phyloP scores from a whole-genome alignment of 495 filamentous ascomycete species.

The Aspergillus avenaceus region DNA sequence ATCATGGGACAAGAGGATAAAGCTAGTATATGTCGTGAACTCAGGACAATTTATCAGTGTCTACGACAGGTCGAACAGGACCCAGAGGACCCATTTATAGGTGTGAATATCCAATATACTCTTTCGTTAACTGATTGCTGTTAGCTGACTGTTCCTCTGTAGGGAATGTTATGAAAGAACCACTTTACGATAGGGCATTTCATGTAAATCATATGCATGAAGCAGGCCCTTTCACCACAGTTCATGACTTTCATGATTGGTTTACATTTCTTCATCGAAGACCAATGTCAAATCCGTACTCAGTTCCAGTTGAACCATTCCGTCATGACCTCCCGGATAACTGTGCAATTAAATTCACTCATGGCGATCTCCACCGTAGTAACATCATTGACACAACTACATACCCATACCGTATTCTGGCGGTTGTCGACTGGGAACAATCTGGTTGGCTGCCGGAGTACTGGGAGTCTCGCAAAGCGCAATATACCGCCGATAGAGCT shows the following conservation, averaged over 20 bases:
- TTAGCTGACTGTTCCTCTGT: constrained; percentile 5
- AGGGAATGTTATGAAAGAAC: constrained; percentile 18
- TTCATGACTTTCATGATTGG: constrained; percentile 25
- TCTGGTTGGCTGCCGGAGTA: constrained; percentile 45
- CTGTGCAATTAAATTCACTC: constrained; percentile 41
- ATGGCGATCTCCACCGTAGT: constrained; percentile 40
- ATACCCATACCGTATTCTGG: constrained; percentile 26
- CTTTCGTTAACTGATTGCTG: constrained; percentile 1
- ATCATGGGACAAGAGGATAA: constrained; percentile 8
- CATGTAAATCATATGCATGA: constrained; percentile 19
- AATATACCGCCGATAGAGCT: constrained; percentile 16
- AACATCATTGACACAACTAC: constrained; percentile 39
- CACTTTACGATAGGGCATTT: constrained; percentile 24
- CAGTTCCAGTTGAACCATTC: constrained; percentile 25
- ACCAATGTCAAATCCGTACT: constrained; percentile 25
- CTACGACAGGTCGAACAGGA: constrained; percentile 29
- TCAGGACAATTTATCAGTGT: constrained; percentile 17
- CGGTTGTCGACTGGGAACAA: constrained; percentile 46
- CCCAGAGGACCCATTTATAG: constrained; percentile 16
- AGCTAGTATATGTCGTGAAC: constrained; percentile 22
- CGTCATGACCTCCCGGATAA: constrained; percentile 23
- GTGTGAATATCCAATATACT: constrained; percentile 8
- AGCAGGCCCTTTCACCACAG: constrained; percentile 26
- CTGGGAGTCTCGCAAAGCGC: constrained; percentile 47
- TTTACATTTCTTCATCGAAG: constrained; percentile 25